Evolutionary conservation across 768 basidiomycete genomes (phyloP).

Genomic region (Gyrodon lividus): DNA sequence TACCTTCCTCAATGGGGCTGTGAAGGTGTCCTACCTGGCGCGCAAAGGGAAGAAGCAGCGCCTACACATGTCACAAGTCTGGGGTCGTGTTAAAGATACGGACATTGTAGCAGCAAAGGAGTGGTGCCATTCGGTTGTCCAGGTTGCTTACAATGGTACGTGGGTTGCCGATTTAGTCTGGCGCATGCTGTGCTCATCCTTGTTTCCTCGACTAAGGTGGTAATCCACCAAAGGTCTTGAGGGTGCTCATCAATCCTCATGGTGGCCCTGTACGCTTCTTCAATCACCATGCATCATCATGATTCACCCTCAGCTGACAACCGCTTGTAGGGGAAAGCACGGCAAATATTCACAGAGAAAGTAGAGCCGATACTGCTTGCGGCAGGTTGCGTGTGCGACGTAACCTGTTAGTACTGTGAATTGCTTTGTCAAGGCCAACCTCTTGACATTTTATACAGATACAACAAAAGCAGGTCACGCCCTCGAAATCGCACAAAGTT

Average conservation of each 20-base stretch:
- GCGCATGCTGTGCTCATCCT: background rate
- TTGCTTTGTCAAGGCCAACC: background rate
- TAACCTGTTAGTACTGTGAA: slow-evolving; percentile 49
- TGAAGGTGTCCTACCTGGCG: slow-evolving; percentile 54
- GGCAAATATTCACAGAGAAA: slow-evolving; percentile 48
- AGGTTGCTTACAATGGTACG: slow-evolving; percentile 59
- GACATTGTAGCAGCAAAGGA: slow-evolving; percentile 36
- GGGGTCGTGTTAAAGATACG: slow-evolving; percentile 40
- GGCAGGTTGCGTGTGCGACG: slow-evolving; percentile 61
- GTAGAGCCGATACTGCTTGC: slow-evolving; percentile 73
- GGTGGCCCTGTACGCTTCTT: slow-evolving; percentile 65
- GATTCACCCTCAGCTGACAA: slow-evolving; percentile 1
- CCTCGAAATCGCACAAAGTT: slow-evolving; percentile 53
- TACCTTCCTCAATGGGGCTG: slow-evolving; percentile 31
- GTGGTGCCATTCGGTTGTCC: slow-evolving; percentile 58
- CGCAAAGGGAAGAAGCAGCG: slow-evolving; percentile 41
- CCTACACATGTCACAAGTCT: slow-evolving; percentile 39
- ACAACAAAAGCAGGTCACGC: slow-evolving; percentile 68
- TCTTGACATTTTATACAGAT: slow-evolving; percentile 38
- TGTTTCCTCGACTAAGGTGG: slow-evolving; percentile 36
- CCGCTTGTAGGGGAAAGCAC: slow-evolving; percentile 56
- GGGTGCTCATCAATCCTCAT: slow-evolving; percentile 75
- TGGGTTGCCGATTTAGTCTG: background rate
- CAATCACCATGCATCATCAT: background rate
- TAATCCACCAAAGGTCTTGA: slow-evolving; percentile 54